These are phyloP conservation scores for Myxozyma neglecta DNA, from an alignment of 805 yeast species.

Conservation along the genomic window DNA sequence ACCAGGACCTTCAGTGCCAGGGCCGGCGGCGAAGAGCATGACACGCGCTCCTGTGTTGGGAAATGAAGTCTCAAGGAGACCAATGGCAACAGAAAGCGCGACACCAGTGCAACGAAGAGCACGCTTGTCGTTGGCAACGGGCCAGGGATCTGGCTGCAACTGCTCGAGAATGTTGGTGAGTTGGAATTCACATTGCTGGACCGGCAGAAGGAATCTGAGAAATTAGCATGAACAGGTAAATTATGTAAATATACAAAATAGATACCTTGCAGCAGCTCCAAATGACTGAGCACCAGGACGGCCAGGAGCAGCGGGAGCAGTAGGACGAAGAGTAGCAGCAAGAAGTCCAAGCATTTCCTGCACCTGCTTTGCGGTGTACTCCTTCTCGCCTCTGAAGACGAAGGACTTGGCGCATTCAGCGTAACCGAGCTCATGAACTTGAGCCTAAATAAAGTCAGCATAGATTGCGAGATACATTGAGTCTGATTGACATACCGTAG, in stretches of 20 bases:
- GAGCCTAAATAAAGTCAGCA: constrained; percentile 46
- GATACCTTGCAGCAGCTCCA: constrained; percentile 36
- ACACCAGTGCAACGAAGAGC: constrained; percentile 91
- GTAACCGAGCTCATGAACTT: constrained; percentile 78
- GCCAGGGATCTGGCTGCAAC: constrained; percentile 83
- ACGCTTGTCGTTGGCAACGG: constrained; percentile 71
- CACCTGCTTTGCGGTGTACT: constrained; percentile 57
- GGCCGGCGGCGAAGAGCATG: constrained; percentile 90
- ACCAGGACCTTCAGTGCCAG: constrained; percentile 94
- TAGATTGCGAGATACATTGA: background rate
- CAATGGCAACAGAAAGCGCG: constrained; percentile 81
- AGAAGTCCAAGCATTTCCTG: constrained; percentile 61
- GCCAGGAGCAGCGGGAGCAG: constrained; percentile 27
- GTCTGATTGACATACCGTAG: constrained; percentile 47
- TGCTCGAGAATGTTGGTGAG: constrained; percentile 76
- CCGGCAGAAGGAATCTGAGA: constrained; percentile 65
- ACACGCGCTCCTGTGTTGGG: constrained; percentile 86
- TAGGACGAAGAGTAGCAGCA: constrained; percentile 30
- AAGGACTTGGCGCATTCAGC: constrained; percentile 69
- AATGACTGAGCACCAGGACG: constrained; percentile 27
- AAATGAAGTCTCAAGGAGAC: constrained; percentile 76
- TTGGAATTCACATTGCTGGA: constrained; percentile 78
- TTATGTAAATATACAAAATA: background rate
- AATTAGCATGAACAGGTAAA: background rate
- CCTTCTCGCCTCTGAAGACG: constrained; percentile 87